Evolutionary conservation across 2,329 filamentous ascomycete genomes (phyloP), one percentile per base, ranked within the genome.

Genomic region (Ceratocystis smalleyi): DNA sequence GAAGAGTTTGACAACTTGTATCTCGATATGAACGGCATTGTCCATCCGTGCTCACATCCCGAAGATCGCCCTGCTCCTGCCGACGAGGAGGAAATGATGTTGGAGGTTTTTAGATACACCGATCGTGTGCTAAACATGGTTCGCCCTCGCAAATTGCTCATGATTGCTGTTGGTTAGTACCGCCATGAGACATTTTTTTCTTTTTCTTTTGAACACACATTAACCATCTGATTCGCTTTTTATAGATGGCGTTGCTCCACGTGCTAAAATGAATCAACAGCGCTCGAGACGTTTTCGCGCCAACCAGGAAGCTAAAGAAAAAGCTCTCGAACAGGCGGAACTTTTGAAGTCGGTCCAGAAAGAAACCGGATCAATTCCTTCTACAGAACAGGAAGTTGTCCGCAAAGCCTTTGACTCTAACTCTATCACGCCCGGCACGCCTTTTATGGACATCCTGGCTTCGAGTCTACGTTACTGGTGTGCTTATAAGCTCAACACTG

Each of bases 261-360:
- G 94, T 74, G 95, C 95, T 66, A 99, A 99, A 77, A 99, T 99
- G 94, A 99, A 99, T 74, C 95, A 99, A 74, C 94, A 99, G 77
- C 89, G 94, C 67, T 95, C 94, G 51, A 84, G 94, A 74, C 89
- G 94, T 71, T 99, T 99, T 77, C 87, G 94, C 67, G 88, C 92
- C 24, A 94, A 91, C 1, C 90, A 92, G 73, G 94, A 99, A 73
- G 94, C 94, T 17, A 86, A 90, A 72, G 91, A 97, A 73, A 96
- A 96, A 73, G 91, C 95, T 71, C 85, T 87, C 65, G 90, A 96
- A 72, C 95, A 95, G 72, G 85, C 87, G 68, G 89, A 96, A 73
- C 85, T 96, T 60, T 79, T 91, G 66, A 91, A 92, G 70, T 79
- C 96, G 73, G 79, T 97, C 63, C 88, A 87, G 71, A 84, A 88